Evolutionary conservation across 768 basidiomycete genomes (phyloP), one percentile per base, ranked within the genome.

Genomic region (Lactarius sanguifluus): DNA sequence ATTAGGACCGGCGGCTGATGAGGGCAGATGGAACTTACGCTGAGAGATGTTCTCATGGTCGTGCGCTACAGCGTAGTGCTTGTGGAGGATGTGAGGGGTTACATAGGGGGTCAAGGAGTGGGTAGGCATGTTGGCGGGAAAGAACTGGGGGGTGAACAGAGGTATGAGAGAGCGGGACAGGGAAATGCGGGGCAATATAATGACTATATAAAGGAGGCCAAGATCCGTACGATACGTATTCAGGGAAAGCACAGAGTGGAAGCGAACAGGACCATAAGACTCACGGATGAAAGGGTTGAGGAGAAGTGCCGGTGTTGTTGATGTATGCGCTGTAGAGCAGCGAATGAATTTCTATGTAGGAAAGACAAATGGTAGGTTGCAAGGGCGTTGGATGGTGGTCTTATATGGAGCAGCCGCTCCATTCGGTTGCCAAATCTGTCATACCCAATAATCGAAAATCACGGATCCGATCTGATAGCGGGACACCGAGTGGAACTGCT

Each of bases 31-130:
- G 8, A 5, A 80, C 86, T 70, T 78, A 91, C 90, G 81, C 34
- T 80, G 83, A 66, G 81, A 82, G 67, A 79, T 80, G 64, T 78
- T 77, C 76, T 92, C 89, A 66, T 82, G 78, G 77, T 92, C 91
- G 70, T 82, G 79, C 2, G 86, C 80, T 74, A 92, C 89, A 3
- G 91, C 90, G 77, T 93, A 93, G 79, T 90, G 78, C 76, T 87
- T 91, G 83, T 92, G 91, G 75, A 91, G 87, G 79, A 93, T 93
- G 77, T 92, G 91, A 40, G 92, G 92, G 69, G 92, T 93, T 61
- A 92, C 89, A 75, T 93, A 91, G 72, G 91, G 92, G 10, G 91
- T 92, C 52, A 87, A 83, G 75, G 88, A 85, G 59, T 85, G 80
- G 75, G 84, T 82, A 71, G 86, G 85, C 89, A 90, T 91, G 71